Evolutionary conservation across 2,329 filamentous ascomycete species (phyloP), one percentile per base, ranked within the genome.

Genomic region (Penicillium olsonii): DNA sequence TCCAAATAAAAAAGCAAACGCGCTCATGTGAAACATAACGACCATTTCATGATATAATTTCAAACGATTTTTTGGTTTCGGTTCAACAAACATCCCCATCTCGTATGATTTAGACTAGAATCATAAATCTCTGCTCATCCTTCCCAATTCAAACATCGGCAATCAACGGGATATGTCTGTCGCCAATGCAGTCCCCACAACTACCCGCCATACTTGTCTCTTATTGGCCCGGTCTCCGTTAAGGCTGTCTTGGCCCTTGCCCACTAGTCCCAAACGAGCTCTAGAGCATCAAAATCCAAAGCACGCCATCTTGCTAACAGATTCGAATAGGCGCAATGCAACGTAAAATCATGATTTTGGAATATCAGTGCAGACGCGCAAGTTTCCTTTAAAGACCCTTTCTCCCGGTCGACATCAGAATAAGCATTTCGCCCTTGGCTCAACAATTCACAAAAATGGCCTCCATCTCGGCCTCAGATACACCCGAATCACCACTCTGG

Each of bases 401-500:
- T 33, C 15, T 5, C 18, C 29, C 27, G n/a, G n/a, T n/a, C n/a
- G n/a, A n/a, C n/a, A n/a, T n/a, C n/a, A n/a, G n/a, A n/a, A n/a
- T n/a, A n/a, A n/a, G n/a, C n/a, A 31, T 33, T 8, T 20, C 10
- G 3, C 12, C 18, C 22, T 48, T 37, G 33, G 29, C n/a, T 15
- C n/a, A 34, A 48, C n/a, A 18, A 22, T 35, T 5, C 20, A 26
- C 35, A 7, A 37, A 22, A 37, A 62, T 61, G 59, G 40, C 48
- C 17, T 50, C 57, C 17, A 35, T 42, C 11, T 54, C 52, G 45
- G 52, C 27, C n/a, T 43, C 54, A 42, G 43, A 53, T 31, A 18
- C 29, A 10, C 15, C 22, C 19, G 46, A 42, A 15, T 54, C 56
- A 17, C 52, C 56, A 22, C 29, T 50, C 35, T 82, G 79, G 78